Conservation (phyloP, 179 eudicot species). For the Spinacia oleracea region DNA sequence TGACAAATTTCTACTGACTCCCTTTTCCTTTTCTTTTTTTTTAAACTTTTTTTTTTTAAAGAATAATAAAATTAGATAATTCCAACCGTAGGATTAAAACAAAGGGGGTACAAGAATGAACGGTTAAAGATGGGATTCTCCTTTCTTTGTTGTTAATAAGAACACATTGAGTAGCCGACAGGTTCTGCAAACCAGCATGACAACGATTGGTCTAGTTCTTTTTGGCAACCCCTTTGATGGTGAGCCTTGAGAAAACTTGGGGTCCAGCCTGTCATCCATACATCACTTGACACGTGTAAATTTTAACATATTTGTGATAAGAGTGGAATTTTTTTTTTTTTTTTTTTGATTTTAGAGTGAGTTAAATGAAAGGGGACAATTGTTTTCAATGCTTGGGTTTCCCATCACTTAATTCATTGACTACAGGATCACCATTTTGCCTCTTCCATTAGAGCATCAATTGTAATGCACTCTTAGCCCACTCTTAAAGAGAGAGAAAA, state of each 20-base stretch:
- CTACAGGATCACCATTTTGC: background rate
- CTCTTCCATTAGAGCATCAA: background rate
- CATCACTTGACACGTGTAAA: conserved; percentile 28
- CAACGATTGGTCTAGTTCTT: conserved; percentile 61
- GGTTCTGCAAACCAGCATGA: conserved; percentile 37
- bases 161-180: conserved; percentile 46
- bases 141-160: background rate
- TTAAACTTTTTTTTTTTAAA: too few relatives aligned
- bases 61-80: too few relatives aligned
- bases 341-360: background rate
- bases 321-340: background rate
- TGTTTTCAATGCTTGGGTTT: conserved; percentile 23
- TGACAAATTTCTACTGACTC: background rate
- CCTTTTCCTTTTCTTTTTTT: background rate
- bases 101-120: background rate
- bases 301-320: conserved; percentile 14
- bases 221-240: conserved; percentile 49
- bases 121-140: background rate
- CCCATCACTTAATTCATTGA: conserved; percentile 3
- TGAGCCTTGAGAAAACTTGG: conserved; percentile 10
- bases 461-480: too few relatives aligned
- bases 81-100: background rate
- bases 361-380: conserved; percentile 18
- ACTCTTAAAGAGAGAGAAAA: too few relatives aligned
- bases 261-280: conserved; percentile 16